Evolutionary conservation across 305 asterid genomes (phyloP), one percentile per base, ranked within the genome.

Genomic region (Rubia balearica): DNA sequence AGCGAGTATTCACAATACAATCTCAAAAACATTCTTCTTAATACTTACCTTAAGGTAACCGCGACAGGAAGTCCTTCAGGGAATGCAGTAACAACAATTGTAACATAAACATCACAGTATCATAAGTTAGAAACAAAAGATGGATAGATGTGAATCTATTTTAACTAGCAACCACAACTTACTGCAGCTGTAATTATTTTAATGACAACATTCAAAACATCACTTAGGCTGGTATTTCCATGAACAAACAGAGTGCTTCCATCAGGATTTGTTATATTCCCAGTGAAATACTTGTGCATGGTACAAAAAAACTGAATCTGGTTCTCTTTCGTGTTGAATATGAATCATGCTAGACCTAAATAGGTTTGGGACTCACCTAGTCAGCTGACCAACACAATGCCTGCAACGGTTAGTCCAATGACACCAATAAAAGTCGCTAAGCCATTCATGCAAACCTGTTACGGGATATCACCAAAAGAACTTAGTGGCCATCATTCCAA

Each of bases 21-120:
- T 22, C 71, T 36, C 60, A 72, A 65, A 42, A 59, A 16, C 68
- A 69, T n/a, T n/a, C n/a, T n/a, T n/a, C n/a, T n/a, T n/a, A n/a
- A 74, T 67, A 81, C 96, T 85, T 80, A 88, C 98, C 96, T 90
- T 88, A 93, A 81, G 68, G 98, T 93, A 74, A 93, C 98, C 51
- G 98, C 98, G 82, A 93, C 81, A 14, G 98, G 98, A 74, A 93
- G 96, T 79, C 98, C 98, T 87, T 93, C 98, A 13, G 98, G 98
- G 74, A 91, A 96, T 53, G 98, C 98, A 71, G 91, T 96, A 65
- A 94, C 99, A 73, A 94, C 99, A 68, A 94, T 94, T 24, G 97
- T 91, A 70, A 94, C 99, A 97, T 91, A 79, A 55, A 85, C 78
- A 46, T 82, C 65, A 81, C 48, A 72, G 83, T 49, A 65, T 83